These are phyloP conservation scores for Chaetomium fimeti DNA, from an alignment of 495 filamentous ascomycete species.

Conservation along the genomic window DNA sequence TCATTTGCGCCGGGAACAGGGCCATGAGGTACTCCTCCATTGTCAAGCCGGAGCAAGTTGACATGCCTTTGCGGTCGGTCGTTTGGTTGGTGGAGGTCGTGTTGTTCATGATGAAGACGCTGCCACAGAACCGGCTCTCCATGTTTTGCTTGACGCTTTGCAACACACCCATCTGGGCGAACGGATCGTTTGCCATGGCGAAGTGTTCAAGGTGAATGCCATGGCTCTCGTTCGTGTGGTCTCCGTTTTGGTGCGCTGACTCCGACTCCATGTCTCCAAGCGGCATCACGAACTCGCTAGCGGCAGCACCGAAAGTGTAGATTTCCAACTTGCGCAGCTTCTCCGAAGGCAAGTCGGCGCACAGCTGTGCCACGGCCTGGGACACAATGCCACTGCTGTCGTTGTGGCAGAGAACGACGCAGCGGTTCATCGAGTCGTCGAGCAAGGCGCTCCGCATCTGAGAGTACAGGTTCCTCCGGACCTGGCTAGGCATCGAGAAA, in stretches of 20 bases:
- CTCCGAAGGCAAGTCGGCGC: constrained; percentile 39
- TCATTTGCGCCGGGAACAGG: constrained; percentile 33
- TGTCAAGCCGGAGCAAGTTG: constrained; percentile 21
- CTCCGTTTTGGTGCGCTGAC: constrained; percentile 13
- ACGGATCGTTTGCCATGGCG: constrained; percentile 38
- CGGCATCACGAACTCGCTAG: constrained; percentile 41
- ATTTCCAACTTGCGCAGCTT: constrained; percentile 43
- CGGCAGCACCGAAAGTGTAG: constrained; percentile 46
- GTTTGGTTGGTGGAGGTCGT: not conserved
- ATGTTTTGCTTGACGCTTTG: constrained; percentile 37
- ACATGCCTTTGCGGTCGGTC: not conserved
- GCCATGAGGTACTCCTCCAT: constrained; percentile 34
- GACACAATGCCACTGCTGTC: constrained; percentile 37
- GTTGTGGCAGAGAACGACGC: constrained; percentile 42
- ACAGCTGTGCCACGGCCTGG: constrained; percentile 39
- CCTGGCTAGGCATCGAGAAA: constrained; percentile 29
- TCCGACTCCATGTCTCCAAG: constrained; percentile 27
- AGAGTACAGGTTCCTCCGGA: constrained; percentile 34
- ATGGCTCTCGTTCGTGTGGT: constrained; percentile 11
- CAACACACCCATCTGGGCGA: constrained; percentile 40
- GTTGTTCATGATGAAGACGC: constrained; percentile 38
- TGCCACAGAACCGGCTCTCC: constrained; percentile 38
- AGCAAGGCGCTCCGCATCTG: constrained; percentile 38
- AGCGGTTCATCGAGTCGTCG: constrained; percentile 36
- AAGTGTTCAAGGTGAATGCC: constrained; percentile 41